Conservation (phyloP, 2,329 filamentous ascomycete genomes). For the Fusarium secorum region DNA sequence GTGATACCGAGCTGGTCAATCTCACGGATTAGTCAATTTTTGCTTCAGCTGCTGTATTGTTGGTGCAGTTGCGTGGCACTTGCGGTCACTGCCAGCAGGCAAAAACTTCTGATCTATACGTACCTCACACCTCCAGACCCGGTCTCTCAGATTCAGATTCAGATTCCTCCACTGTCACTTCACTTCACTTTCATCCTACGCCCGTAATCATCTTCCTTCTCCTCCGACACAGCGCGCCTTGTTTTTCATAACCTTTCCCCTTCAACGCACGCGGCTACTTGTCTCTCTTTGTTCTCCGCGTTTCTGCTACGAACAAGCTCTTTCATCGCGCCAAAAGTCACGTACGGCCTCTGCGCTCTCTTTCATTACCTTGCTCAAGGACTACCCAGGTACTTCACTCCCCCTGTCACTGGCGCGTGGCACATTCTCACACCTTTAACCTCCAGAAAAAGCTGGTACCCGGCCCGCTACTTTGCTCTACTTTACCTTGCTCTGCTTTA, state of each 20-base stretch:
- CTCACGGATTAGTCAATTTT: slow-evolving; percentile 4
- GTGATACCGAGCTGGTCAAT: neutral
- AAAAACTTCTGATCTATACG: slow-evolving; percentile 44
- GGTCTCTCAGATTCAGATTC: slow-evolving; percentile 20
- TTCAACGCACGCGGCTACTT: neutral
- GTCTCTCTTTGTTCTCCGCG: slow-evolving; percentile 6
- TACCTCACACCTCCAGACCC: slow-evolving; percentile 25
- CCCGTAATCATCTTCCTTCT: slow-evolving; percentile 22
- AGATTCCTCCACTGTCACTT: slow-evolving; percentile 26
- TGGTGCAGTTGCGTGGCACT: slow-evolving; percentile 31
- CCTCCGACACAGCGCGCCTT: neutral
- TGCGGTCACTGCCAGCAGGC: slow-evolving; percentile 33
- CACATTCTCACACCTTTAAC: slow-evolving; percentile 36
- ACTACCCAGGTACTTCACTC: slow-evolving; percentile 12
- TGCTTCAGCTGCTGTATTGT: slow-evolving; percentile 20
- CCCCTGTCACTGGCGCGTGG: slow-evolving; percentile 36
- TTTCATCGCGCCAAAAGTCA: slow-evolving; percentile 32
- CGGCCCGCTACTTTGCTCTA: slow-evolving; percentile 28
- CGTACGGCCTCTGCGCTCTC: slow-evolving; percentile 18
- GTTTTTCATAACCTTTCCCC: neutral
- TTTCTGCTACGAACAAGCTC: slow-evolving; percentile 12
- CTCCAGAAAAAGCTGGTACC: slow-evolving; percentile 34
- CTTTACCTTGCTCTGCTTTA: slow-evolving; percentile 26
- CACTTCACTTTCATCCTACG: slow-evolving; percentile 24
- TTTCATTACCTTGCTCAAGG: slow-evolving; percentile 13